These are phyloP conservation scores for Termitomyces sp. DNA, from an alignment of 768 basidiomycete species.

Conservation along the genomic window DNA sequence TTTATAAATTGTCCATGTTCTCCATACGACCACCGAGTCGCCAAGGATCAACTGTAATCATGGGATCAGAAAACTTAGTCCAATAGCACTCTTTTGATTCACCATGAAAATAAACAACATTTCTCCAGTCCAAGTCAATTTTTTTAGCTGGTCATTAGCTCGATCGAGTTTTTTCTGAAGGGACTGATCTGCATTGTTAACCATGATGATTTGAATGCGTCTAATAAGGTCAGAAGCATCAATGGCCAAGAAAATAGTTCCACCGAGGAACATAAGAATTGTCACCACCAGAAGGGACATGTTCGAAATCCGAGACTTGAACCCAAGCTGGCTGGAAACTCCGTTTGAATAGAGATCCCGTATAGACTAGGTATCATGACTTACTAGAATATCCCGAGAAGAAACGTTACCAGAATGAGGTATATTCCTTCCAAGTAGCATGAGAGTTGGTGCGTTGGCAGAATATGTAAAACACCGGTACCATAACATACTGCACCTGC, in stretches of 20 bases:
- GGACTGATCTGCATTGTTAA: constrained; percentile 16
- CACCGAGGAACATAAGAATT: constrained; percentile 22
- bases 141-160: constrained; percentile 18
- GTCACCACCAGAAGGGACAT: constrained; percentile 20
- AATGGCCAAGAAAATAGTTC: constrained; percentile 21
- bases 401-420: constrained; percentile 14
- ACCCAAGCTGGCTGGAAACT: constrained; percentile 13
- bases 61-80: not conserved
- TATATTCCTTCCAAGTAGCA: constrained; percentile 11
- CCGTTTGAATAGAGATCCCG: not conserved
- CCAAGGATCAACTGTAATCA: constrained; percentile 20
- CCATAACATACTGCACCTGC: constrained; percentile 17
- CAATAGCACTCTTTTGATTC: not conserved
- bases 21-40: constrained; percentile 27
- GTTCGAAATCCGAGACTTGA: constrained; percentile 12
- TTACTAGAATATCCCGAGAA: constrained; percentile 12
- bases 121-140: constrained; percentile 23
- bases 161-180: constrained; percentile 16
- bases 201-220: constrained; percentile 22
- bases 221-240: constrained; percentile 23
- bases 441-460: not conserved
- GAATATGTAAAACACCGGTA: not conserved
- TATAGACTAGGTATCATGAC: not conserved
- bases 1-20: constrained; percentile 21
- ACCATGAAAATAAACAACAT: constrained; percentile 28